A percentile compares a stretch with the other conserved stretches of the same genome.
Conservation (phyloP, 2,329 filamentous ascomycete genomes). For the Colletotrichum tamarilloi region DNA sequence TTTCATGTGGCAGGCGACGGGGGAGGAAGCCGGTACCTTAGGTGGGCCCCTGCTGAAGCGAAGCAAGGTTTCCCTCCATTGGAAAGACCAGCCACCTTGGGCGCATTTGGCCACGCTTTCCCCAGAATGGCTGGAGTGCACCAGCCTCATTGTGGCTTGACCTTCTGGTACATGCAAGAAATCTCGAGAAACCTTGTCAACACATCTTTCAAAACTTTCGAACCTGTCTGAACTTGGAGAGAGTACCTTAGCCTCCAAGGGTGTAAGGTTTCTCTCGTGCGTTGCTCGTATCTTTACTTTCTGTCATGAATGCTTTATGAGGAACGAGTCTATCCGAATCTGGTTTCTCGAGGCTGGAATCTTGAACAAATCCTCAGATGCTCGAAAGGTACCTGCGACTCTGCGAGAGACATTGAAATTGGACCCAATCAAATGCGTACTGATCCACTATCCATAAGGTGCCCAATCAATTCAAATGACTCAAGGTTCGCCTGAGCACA, state of each 20-base stretch:
- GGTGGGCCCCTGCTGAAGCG: constrained; percentile 6
- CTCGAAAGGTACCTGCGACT: too few species aligned
- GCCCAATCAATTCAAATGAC: constrained; percentile 1
- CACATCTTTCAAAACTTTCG: not conserved
- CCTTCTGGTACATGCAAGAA: not conserved
- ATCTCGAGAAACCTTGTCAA: not conserved
- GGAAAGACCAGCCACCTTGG: not conserved
- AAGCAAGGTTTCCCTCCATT: not conserved
- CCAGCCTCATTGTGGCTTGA: constrained; percentile 5
- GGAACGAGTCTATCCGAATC: not conserved
- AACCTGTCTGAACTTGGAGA: not conserved
- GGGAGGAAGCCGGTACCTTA: constrained; percentile 1
- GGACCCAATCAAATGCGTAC: not conserved
- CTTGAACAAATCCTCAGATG: not conserved
- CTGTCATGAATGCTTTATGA: not conserved
- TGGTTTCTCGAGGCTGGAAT: not conserved
- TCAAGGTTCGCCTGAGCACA: not conserved
- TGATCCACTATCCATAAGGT: not conserved
- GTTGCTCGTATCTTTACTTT: not conserved
- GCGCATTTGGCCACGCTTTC: not conserved
- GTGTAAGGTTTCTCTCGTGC: not conserved
- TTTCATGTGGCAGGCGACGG: constrained; percentile 4
- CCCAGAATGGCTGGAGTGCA: not conserved
- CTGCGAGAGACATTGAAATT: not conserved
- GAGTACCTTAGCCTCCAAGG: not conserved